phyloP scores from a whole-genome alignment of 805 yeast species.

The Debaryomyces maramus region DNA sequence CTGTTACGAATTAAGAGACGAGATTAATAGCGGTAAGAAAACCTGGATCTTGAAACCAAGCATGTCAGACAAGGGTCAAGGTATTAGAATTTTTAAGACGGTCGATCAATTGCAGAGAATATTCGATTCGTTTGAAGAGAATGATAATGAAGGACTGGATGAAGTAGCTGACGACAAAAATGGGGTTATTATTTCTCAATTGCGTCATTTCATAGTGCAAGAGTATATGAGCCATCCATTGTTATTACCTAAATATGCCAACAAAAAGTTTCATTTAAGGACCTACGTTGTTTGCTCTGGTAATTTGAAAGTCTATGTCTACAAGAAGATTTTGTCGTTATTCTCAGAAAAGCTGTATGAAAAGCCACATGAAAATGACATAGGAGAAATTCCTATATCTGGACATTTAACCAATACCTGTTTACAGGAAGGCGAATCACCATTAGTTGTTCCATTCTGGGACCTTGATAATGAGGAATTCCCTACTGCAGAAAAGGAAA shows the following conservation, averaged over 20 bases:
- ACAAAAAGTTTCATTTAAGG: conserved; percentile 85
- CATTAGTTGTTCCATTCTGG: conserved; percentile 66
- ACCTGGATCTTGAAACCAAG: conserved; percentile 94
- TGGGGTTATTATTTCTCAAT: conserved; percentile 80
- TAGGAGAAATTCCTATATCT: conserved; percentile 42
- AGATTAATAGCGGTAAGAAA: conserved; percentile 58
- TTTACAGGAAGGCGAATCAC: conserved; percentile 58
- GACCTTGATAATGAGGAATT: conserved; percentile 44
- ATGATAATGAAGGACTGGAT: conserved; percentile 58
- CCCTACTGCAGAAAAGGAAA: conserved; percentile 28
- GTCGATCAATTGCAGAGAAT: conserved; percentile 78
- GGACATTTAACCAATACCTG: conserved; percentile 96
- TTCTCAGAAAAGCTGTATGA: conserved; percentile 64
- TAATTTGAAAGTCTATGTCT: conserved; percentile 74
- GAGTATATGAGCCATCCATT: conserved; percentile 73
- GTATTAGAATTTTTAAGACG: conserved; percentile 79
- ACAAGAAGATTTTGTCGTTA: conserved; percentile 73
- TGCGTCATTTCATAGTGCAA: conserved; percentile 89
- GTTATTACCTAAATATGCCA: conserved; percentile 55
- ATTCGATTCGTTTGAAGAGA: conserved; percentile 84
- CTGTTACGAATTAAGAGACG: conserved; percentile 82
- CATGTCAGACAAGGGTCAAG: conserved; percentile 97
- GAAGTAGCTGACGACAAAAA: conserved; percentile 33
- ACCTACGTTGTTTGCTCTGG: conserved; percentile 79
- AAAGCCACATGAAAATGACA: conserved; percentile 25